phyloP scores from a whole-genome alignment of 495 filamentous ascomycete genomes.

The Aspergillus haitiensis region DNA sequence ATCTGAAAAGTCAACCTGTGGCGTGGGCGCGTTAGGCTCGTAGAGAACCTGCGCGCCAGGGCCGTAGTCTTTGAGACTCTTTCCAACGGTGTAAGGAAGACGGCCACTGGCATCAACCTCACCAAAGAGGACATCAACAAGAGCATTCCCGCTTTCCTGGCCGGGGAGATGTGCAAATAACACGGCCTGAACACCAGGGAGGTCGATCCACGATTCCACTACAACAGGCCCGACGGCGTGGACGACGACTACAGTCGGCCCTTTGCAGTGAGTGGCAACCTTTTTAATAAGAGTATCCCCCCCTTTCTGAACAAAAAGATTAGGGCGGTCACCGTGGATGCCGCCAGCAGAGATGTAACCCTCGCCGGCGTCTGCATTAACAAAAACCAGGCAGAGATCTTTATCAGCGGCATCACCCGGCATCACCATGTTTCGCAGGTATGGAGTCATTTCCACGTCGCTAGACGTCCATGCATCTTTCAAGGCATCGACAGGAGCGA shows the following conservation, averaged over 20 bases:
- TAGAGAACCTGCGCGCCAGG: constrained; percentile 74
- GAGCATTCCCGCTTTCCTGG: constrained; percentile 83
- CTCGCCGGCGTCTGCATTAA: constrained; percentile 62
- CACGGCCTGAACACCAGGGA: constrained; percentile 76
- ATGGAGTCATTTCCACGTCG: constrained; percentile 59
- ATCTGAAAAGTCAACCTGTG: constrained; percentile 83
- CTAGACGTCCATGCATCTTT: constrained; percentile 55
- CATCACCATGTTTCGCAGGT: constrained; percentile 57
- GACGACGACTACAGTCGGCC: constrained; percentile 78
- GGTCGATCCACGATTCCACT: constrained; percentile 80
- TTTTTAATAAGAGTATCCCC: constrained; percentile 70
- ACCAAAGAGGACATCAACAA: constrained; percentile 83
- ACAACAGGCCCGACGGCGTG: constrained; percentile 88
- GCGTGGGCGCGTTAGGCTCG: constrained; percentile 66
- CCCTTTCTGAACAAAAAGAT: constrained; percentile 74
- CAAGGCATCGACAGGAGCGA: constrained; percentile 69
- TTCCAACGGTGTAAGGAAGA: constrained; percentile 88
- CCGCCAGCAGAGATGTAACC: constrained; percentile 62
- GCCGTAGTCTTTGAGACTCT: constrained; percentile 78
- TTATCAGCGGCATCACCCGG: constrained; percentile 42
- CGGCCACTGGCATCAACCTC: constrained; percentile 82
- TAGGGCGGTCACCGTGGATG: constrained; percentile 77
- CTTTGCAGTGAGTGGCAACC: constrained; percentile 72
- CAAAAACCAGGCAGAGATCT: constrained; percentile 68
- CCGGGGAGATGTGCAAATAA: constrained; percentile 86